These are phyloP conservation scores for Leccinum subfulvum DNA, from an alignment of 1,284 basidiomycete species.

Conservation along the genomic window DNA sequence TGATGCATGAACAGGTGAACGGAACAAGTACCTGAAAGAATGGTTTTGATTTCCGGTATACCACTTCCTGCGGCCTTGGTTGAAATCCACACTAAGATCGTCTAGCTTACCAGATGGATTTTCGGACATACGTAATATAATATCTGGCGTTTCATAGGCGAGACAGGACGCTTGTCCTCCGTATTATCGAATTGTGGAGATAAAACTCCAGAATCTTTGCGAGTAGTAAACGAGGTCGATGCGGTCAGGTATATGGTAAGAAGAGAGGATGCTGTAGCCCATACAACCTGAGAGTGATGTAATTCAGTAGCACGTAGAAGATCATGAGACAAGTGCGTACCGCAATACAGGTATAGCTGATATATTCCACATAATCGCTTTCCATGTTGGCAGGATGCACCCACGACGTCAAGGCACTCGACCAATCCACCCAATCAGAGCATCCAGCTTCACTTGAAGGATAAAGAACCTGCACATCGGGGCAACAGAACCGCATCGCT, in stretches of 20 bases:
- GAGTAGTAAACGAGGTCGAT: constrained; percentile 82
- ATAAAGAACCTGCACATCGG: constrained; percentile 34
- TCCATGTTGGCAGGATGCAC: constrained; percentile 22
- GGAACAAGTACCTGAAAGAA: constrained; percentile 69
- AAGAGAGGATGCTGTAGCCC: constrained; percentile 71
- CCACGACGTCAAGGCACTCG: constrained; percentile 42
- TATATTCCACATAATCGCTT: constrained; percentile 61
- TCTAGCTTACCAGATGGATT: constrained; percentile 14
- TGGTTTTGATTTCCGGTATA: constrained; percentile 97
- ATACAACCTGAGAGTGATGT: constrained; percentile 49
- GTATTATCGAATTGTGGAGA: constrained; percentile 45
- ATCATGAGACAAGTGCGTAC: constrained; percentile 44
- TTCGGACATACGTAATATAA: constrained; percentile 73
- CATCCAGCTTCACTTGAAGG: constrained; percentile 48
- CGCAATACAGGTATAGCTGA: constrained; percentile 75
- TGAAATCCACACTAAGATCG: constrained; percentile 12
- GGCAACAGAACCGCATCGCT: constrained; percentile 83
- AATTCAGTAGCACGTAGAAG: constrained; percentile 4
- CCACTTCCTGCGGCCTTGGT: constrained; percentile 88
- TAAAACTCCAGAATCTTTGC: constrained; percentile 80
- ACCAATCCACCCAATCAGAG: constrained; percentile 76
- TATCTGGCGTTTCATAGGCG: constrained; percentile 57
- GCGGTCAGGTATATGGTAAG: constrained; percentile 88
- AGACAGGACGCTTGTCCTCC: constrained; percentile 25
- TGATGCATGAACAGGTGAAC: neutral